A percentile compares a stretch with the other conserved stretches of the same genome.
phyloP scores from a whole-genome alignment of 305 asterid species.

The Fraxinus platypoda region DNA sequence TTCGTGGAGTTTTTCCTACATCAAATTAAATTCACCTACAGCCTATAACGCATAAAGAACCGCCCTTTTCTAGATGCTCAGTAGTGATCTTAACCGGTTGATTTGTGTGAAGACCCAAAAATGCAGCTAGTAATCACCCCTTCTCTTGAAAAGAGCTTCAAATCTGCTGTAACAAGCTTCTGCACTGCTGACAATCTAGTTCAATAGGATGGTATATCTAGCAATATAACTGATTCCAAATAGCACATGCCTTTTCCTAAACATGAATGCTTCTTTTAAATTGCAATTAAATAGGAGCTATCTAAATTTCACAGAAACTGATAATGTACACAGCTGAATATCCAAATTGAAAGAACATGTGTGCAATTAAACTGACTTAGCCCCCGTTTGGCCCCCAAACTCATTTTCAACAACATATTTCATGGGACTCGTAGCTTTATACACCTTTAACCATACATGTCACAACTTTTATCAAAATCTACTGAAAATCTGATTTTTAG shows the following conservation, averaged over 20 bases:
- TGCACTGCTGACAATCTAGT: not conserved
- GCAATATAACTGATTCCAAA: not conserved
- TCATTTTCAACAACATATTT: not conserved
- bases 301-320: not conserved
- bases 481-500: not conserved
- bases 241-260: not conserved
- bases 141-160: not conserved
- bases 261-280: not conserved
- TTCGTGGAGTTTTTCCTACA: not conserved
- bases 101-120: not conserved
- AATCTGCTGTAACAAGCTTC: not conserved
- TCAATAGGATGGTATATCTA: not conserved
- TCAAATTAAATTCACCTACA: not conserved
- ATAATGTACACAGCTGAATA: not conserved
- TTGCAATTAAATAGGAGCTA: not conserved
- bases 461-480: not conserved
- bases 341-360: not conserved
- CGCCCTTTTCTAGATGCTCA: not conserved
- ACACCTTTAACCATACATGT: not conserved
- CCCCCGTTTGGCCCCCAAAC: not conserved
- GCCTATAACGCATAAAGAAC: not conserved
- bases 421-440: not conserved
- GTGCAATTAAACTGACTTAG: not conserved
- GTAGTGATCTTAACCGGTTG: not conserved
- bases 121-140: not conserved